Conservation (phyloP, 768 basidiomycete genomes). For the Leccinum disarticulatum region DNA sequence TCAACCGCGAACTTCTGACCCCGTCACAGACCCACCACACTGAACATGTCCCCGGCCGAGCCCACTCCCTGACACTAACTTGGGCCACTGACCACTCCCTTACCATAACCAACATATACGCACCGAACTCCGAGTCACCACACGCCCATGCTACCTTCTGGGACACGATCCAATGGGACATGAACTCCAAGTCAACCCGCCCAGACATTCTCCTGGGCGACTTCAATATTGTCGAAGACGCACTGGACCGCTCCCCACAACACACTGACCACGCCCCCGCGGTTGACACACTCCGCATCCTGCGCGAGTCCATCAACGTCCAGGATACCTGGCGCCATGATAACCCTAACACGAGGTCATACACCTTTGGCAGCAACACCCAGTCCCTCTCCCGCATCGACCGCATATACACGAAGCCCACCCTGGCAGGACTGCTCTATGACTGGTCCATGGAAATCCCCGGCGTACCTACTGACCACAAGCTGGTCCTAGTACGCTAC, state of each 20-base stretch:
- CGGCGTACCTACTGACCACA: constrained; percentile 3
- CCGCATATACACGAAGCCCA: neutral
- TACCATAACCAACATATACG: constrained; percentile 35
- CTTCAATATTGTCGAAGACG: constrained; percentile 43
- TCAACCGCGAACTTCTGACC: too few relatives aligned
- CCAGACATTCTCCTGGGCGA: constrained; percentile 36
- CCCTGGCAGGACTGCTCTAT: neutral
- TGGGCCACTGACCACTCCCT: constrained; percentile 6
- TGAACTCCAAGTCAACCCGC: constrained; percentile 13
- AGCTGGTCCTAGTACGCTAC: neutral
- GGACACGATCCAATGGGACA: neutral
- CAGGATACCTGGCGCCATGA: constrained; percentile 1
- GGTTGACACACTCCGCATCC: constrained; percentile 10
- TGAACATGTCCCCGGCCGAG: neutral
- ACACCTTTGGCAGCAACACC: neutral
- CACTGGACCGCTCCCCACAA: constrained; percentile 35
- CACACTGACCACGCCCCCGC: constrained; percentile 14
- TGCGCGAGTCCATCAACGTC: neutral
- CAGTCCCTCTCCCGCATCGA: neutral
- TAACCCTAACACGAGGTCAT: neutral
- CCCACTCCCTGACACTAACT: fast-evolving
- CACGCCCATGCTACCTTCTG: constrained; percentile 34
- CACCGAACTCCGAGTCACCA: constrained; percentile 35
- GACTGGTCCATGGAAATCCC: neutral
- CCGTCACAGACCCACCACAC: too few relatives aligned